Percentiles rank a stretch among this genome's conserved stretches.
Evolutionary conservation across 257 asterid species (phyloP).

Genomic region (Plectranthus barbatus): DNA sequence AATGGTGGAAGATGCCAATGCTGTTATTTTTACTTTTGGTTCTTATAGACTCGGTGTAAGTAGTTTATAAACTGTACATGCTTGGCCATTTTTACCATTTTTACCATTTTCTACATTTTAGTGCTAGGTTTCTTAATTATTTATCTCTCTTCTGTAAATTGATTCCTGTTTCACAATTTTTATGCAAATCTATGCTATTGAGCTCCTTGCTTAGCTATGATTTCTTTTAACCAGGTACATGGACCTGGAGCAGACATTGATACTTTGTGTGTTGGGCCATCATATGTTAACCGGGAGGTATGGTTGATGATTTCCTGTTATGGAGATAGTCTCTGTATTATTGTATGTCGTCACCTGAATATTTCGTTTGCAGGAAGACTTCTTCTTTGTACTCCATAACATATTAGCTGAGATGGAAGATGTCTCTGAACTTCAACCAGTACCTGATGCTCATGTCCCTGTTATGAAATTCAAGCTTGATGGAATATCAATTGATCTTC

Average conservation of each 20-base stretch:
- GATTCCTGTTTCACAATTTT: background rate
- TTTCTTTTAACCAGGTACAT: slow-evolving; percentile 37
- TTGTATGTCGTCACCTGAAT: background rate
- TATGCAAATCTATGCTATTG: background rate
- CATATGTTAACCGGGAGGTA: slow-evolving; percentile 59
- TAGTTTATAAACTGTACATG: slow-evolving; percentile 4
- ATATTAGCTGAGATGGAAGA: slow-evolving; percentile 66
- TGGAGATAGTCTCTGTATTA: background rate
- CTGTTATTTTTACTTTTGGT: slow-evolving; percentile 81
- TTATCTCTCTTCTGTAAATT: background rate
- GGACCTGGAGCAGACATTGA: slow-evolving; percentile 77
- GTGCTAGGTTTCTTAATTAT: background rate
- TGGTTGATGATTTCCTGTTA: background rate
- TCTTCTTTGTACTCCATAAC: slow-evolving; percentile 68
- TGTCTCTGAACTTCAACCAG: slow-evolving; percentile 87
- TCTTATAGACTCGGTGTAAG: slow-evolving; percentile 94
- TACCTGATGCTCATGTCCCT: slow-evolving; percentile 98
- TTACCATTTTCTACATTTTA: background rate
- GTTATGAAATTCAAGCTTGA: slow-evolving; percentile 92
- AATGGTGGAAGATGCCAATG: slow-evolving; percentile 91
- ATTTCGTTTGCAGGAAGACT: slow-evolving; percentile 55
- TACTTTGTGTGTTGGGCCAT: slow-evolving; percentile 63
- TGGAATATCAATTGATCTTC: slow-evolving; percentile 94
- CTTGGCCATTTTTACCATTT: background rate
- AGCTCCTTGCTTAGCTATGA: background rate